Conservation (phyloP, 2,329 filamentous ascomycete species). For the Colletotrichum lini region DNA sequence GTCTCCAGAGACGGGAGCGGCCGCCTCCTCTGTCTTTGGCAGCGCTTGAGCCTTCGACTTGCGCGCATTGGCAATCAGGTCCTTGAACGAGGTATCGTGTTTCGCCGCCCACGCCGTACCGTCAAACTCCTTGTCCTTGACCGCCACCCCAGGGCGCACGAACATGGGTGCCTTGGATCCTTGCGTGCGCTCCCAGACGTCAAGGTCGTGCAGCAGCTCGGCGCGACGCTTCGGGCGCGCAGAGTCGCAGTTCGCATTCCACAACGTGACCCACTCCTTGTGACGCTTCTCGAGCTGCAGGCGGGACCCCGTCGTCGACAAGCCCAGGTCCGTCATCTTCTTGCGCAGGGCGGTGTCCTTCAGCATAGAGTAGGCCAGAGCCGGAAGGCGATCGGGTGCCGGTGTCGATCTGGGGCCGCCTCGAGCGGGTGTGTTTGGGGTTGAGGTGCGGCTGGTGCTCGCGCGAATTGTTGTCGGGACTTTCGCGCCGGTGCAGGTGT, state of each 20-base stretch:
- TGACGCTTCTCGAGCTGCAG: conserved; percentile 83
- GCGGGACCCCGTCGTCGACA: conserved; percentile 79
- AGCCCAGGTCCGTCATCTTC: conserved; percentile 85
- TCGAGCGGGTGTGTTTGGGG: conserved; percentile 19
- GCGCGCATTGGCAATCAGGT: conserved; percentile 83
- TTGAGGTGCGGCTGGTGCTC: conserved; percentile 8
- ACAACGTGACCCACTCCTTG: conserved; percentile 93
- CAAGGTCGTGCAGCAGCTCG: conserved; percentile 84
- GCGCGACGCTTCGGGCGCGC: conserved; percentile 77
- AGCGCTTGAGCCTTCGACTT: conserved; percentile 63
- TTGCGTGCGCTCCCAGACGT: conserved; percentile 88
- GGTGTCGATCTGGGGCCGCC: conserved; percentile 51
- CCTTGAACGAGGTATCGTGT: conserved; percentile 82
- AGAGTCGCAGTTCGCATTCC: conserved; percentile 97
- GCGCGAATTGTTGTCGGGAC: not conserved
- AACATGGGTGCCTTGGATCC: conserved; percentile 69
- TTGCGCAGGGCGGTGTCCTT: conserved; percentile 84
- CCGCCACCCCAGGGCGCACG: conserved; percentile 45
- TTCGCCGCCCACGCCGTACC: conserved; percentile 80
- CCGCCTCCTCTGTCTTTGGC: conserved; percentile 45
- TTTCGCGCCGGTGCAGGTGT: conserved; percentile 68
- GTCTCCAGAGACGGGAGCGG: not conserved
- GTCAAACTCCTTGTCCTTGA: conserved; percentile 94
- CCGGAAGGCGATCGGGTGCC: conserved; percentile 75
- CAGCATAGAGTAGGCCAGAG: conserved; percentile 89